Conservation (phyloP, 163 green algal species). For the Volvox carteri region DNA sequence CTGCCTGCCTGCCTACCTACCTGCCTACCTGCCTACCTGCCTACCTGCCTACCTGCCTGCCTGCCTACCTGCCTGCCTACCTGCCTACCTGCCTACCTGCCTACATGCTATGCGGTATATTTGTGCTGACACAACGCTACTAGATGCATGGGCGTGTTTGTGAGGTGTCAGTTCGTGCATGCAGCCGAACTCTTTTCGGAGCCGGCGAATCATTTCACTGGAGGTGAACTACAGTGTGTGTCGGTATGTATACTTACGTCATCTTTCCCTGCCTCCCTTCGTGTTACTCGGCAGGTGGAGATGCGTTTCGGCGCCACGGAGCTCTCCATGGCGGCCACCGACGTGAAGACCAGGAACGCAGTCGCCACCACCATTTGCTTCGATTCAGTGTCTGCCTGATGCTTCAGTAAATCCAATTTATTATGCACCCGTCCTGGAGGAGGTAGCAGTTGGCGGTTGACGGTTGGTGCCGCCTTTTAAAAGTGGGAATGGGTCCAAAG, state of each 20-base stretch:
- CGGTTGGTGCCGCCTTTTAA: no score
- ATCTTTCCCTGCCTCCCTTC: no score
- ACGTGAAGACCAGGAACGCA: neutral
- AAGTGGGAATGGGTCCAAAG: no score
- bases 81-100: no score
- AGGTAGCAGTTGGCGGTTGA: no score
- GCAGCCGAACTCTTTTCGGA: no score
- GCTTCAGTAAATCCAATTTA: no score
- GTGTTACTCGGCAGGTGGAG: neutral
- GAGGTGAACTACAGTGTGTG: neutral
- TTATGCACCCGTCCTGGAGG: no score
- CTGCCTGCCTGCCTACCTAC: no score
- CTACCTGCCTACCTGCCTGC: no score
- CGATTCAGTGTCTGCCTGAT: neutral
- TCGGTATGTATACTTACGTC: neutral
- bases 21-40: no score
- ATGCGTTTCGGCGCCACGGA: conserved; percentile 30
- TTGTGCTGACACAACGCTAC: neutral
- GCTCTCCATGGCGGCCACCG: neutral
- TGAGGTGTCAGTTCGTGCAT: neutral
- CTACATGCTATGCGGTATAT: neutral
- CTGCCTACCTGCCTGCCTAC: no score
- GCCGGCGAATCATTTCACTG: neutral
- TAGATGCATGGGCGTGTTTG: neutral
- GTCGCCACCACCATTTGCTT: neutral